A percentile compares a stretch with the other conserved stretches of the same genome.
Evolutionary conservation across 768 basidiomycete species (phyloP).

Genomic region (Hysterangium stoloniferum): DNA sequence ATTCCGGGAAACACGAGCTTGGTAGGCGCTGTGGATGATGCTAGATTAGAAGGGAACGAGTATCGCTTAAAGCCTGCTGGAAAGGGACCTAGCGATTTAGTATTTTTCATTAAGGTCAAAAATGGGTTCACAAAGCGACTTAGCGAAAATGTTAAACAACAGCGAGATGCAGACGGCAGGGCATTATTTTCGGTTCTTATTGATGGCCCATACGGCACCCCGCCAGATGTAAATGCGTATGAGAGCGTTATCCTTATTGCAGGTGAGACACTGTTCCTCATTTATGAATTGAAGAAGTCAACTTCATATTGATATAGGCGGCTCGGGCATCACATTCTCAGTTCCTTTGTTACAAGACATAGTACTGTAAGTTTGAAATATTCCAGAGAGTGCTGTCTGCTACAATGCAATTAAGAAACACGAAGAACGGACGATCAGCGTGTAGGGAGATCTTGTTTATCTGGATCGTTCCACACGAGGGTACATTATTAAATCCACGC

Average conservation of each 20-base stretch:
- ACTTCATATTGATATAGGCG: slow-evolving; percentile 25
- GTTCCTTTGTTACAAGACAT: slow-evolving; percentile 36
- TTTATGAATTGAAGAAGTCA: neutral
- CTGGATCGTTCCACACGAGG: slow-evolving; percentile 21
- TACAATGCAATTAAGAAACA: neutral
- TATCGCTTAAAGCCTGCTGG: neutral
- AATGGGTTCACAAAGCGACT: slow-evolving; percentile 45
- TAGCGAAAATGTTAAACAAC: slow-evolving; percentile 15
- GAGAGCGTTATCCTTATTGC: slow-evolving; percentile 3
- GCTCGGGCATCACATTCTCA: slow-evolving; percentile 42
- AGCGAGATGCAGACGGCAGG: slow-evolving; percentile 22
- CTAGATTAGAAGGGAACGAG: neutral
- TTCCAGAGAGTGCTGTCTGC: neutral
- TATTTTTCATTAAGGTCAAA: slow-evolving; percentile 41
- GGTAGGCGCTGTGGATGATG: slow-evolving; percentile 20
- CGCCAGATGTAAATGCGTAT: neutral
- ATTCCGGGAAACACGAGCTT: slow-evolving; percentile 18
- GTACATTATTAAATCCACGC: neutral
- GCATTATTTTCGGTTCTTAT: slow-evolving; percentile 31
- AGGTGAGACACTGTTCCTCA: slow-evolving; percentile 4
- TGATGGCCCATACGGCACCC: slow-evolving; percentile 6
- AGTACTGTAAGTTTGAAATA: slow-evolving; percentile 27
- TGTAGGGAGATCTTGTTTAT: neutral
- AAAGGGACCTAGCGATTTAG: slow-evolving; percentile 15
- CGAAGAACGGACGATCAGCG: neutral